Conservation (phyloP, 352 stramenopile genomes). For the Globisporangium solare region DNA sequence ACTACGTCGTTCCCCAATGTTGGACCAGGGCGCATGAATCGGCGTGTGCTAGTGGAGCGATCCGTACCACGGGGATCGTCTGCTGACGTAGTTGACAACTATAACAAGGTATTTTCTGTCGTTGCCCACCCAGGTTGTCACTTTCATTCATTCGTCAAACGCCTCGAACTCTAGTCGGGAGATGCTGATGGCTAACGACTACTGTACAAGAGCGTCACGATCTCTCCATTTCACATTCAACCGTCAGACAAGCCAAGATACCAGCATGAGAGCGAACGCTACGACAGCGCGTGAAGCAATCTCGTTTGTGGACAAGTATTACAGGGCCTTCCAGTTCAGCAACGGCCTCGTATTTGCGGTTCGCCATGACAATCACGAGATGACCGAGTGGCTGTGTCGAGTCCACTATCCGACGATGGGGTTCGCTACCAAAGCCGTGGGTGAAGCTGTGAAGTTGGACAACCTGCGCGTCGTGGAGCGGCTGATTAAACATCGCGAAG, state of each 20-base stretch:
- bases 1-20: neutral
- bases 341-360: neutral
- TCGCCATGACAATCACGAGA: neutral
- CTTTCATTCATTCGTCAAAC: too few relatives aligned
- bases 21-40: neutral
- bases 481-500: neutral
- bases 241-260: too few relatives aligned
- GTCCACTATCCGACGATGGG: neutral
- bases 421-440: neutral
- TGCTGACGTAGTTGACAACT: too few relatives aligned
- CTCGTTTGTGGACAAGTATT: neutral
- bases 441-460: neutral
- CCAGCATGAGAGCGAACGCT: too few relatives aligned
- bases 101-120: too few relatives aligned
- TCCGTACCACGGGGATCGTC: neutral
- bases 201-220: too few relatives aligned
- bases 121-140: too few relatives aligned
- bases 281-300: neutral
- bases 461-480: neutral
- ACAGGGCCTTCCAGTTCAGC: neutral
- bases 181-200: too few relatives aligned
- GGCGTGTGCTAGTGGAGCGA: neutral
- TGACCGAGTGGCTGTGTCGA: neutral
- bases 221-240: too few relatives aligned
- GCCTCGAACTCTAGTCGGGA: too few relatives aligned